Evolutionary conservation across 2,329 filamentous ascomycete species (phyloP), one percentile per base, ranked within the genome.

Genomic region (Epichloe sp.): DNA sequence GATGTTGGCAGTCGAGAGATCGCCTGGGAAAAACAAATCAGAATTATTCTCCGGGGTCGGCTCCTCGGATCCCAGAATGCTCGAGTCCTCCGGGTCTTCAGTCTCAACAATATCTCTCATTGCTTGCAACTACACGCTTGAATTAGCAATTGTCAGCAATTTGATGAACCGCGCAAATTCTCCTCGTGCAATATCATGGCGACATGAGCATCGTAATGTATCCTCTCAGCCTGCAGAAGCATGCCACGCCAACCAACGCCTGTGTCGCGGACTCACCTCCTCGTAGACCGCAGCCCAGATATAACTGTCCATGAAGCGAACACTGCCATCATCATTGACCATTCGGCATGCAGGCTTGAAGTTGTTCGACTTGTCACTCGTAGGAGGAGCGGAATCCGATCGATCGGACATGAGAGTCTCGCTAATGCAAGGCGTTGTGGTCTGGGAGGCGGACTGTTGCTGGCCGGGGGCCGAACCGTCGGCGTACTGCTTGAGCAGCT

Each of bases 71-170:
- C 74, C 74, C 31, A 75, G 63, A 3, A 68, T 63, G 53, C 68
- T 73, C 15, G 71, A 69, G 41, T 80, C 76, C 51, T 76, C 71
- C 34, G 63, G 63, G 21, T 72, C 70, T 42, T 73, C 69, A 11
- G 65, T 65, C 41, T 80, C 77, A 51, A 81, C 64, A 50, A 82
- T 79, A 56, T 77, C 71, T 54, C 74, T 73, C 77, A 82, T 81
- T 17, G 75, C 77, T 58, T 73, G 71, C 38, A 82, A 67, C 77
- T 80, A 54, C 11, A 7, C 5, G 37, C 19, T 41, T 35, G 4
- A 15, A 55, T 61, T 53, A 63, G 54, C 47, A 53, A 23, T 4
- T 34, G 4, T 38, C 5, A 7, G 37, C 34, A 26, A 34, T 19
- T 34, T 4, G 17, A 37, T 31, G 10, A 21, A 12, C 26, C 14